Percentiles rank a stretch among this genome's conserved stretches.
Evolutionary conservation across 495 filamentous ascomycete genomes (phyloP).

Genomic region (Talaromyces stipitatus): DNA sequence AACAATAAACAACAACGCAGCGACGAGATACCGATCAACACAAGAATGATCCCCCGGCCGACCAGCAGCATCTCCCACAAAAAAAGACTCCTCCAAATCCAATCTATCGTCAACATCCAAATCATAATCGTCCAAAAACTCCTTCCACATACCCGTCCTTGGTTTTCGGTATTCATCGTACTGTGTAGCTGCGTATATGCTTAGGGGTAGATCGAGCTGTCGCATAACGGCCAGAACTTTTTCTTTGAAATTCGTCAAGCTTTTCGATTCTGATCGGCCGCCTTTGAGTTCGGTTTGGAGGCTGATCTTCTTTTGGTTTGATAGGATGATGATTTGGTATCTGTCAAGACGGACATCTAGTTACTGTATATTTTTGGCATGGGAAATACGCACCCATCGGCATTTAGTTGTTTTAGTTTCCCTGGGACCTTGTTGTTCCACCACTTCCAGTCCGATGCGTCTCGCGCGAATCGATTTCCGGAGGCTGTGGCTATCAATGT

Average conservation of each 20-base stretch:
- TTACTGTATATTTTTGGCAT: neutral
- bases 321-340: constrained; percentile 72
- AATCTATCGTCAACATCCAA: constrained; percentile 53
- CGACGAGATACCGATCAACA: constrained; percentile 56
- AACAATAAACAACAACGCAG: constrained; percentile 5
- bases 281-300: constrained; percentile 65
- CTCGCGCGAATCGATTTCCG: constrained; percentile 67
- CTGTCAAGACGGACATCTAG: constrained; percentile 28
- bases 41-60: constrained; percentile 62
- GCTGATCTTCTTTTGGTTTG: constrained; percentile 78
- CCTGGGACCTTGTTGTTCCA: constrained; percentile 69
- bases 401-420: constrained; percentile 54
- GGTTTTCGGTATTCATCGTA: constrained; percentile 83
- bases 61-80: constrained; percentile 86
- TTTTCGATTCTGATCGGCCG: constrained; percentile 54
- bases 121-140: constrained; percentile 67
- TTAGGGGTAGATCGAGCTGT: constrained; percentile 67
- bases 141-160: constrained; percentile 80
- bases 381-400: constrained; percentile 52
- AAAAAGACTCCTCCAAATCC: constrained; percentile 62
- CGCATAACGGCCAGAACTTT: constrained; percentile 62
- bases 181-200: constrained; percentile 76
- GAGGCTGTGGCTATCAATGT: constrained; percentile 77
- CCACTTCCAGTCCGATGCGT: constrained; percentile 86
- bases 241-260: constrained; percentile 68